phyloP scores from a whole-genome alignment of 192 early-diverging fungal genomes.

The Backusella morwellensis region DNA sequence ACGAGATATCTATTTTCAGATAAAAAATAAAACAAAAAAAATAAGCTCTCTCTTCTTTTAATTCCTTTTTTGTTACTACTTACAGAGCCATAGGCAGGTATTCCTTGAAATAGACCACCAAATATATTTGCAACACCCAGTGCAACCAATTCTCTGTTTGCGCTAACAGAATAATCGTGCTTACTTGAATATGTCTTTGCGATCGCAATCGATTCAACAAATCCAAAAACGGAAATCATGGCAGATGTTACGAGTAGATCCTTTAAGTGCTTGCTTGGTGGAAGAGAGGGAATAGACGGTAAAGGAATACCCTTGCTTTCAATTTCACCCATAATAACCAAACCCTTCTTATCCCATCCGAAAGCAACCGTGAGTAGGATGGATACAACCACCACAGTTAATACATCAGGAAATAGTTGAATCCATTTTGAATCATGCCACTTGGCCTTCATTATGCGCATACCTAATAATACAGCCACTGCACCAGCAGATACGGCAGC shows the following conservation, averaged over 20 bases:
- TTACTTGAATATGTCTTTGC: constrained; percentile 90
- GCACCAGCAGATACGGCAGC: constrained; percentile 65
- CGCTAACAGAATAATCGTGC: constrained; percentile 91
- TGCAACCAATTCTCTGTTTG: constrained; percentile 96
- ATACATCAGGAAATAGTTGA: constrained; percentile 86
- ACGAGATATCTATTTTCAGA: constrained; percentile 60
- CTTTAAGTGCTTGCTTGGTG: constrained; percentile 58
- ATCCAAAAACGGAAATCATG: constrained; percentile 94
- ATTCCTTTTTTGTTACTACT: background rate
- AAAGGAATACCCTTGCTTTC: constrained; percentile 58
- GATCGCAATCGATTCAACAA: constrained; percentile 95
- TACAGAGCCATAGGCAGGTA: constrained; percentile 39
- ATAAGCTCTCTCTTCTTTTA: background rate
- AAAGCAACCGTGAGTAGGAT: constrained; percentile 62
- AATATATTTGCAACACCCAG: constrained; percentile 78
- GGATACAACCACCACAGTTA: constrained; percentile 78
- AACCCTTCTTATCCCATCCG: constrained; percentile 69
- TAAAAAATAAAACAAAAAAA: background rate
- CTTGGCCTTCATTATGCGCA: constrained; percentile 53
- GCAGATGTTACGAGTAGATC: constrained; percentile 79
- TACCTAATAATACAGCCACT: constrained; percentile 63
- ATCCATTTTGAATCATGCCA: constrained; percentile 44
- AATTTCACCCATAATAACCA: constrained; percentile 79
- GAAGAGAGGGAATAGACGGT: constrained; percentile 62
- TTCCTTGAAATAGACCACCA: constrained; percentile 68